Base-by-base conservation (phyloP, 139 green algal genomes). In the Chlorella sp. region DNA sequence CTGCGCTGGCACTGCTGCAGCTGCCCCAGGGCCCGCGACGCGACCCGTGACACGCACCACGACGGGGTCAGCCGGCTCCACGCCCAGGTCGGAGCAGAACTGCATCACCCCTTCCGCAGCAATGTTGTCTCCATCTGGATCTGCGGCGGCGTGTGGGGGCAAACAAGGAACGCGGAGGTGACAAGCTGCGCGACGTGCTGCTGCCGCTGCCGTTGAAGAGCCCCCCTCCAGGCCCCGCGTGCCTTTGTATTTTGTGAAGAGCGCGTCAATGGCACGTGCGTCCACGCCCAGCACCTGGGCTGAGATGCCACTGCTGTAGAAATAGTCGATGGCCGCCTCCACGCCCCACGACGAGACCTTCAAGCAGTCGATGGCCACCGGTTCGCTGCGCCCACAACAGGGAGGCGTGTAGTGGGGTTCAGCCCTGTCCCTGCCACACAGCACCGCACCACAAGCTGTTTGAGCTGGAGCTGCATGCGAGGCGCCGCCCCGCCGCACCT, bases 21-120 rank as follows among this genome's bases (percentile, higher is more conserved):
- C n/a, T n/a, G n/a, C n/a, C n/a, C n/a, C n/a, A n/a, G n/a, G n/a
- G n/a, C n/a, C n/a, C n/a, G n/a, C n/a, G n/a, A n/a, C n/a, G n/a
- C n/a, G n/a, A n/a, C n/a, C n/a, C n/a, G n/a, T n/a, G n/a, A n/a
- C n/a, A n/a, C 42, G 10, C 17, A 89, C 81, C 80, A 95, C 84
- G n/a, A 89, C 87, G 29, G 93, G 77, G 76, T 97, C 91, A 35
- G 86, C 82, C 0, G 92, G 92, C 50, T 94, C 86, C 30, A 97
- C 85, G 14, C 67, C 79, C 31, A 97, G 80, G 72, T 96, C 92
- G 24, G 88, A 76, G 42, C 91, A 96, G 20, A 97, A 83, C 51
- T 75, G 59, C 1, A 64, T 74, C 26, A 97, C 81, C 51, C 92
- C 91, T 27, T 96, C 87, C 62, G 88, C 89, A 24, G 83, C 32